Base-by-base conservation (phyloP, 2,329 filamentous ascomycete genomes). In the Tolypocladium nubicola region DNA sequence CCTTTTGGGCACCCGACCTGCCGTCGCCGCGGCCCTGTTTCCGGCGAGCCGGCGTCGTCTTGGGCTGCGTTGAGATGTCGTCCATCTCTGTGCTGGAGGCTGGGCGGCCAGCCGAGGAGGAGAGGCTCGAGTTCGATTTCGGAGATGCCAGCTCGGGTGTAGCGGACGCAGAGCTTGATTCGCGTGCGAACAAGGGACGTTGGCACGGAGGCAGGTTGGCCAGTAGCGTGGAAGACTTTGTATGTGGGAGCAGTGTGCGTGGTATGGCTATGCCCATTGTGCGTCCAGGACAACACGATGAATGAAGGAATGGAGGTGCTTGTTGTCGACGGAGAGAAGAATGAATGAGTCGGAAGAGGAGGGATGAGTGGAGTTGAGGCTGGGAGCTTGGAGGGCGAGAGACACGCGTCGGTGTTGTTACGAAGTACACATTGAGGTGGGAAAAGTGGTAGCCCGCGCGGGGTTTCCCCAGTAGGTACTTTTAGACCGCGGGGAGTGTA, bases 1-100 rank as follows among this genome's bases (percentile, higher is more conserved):
- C 76, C 68, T 80, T 83, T 59, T 77, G 77, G 13, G 70, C 71
- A 19, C 75, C 70, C 62, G 61, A 64, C 67, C 62, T 75, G 67
- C 61, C 74, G 68, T 66, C 71, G 63, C 66, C 74, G 67, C 66
- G 76, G 71, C 63, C 75, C 66, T 71, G 67, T 55, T 70, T 67
- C 43, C 71, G 72, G 43, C 72, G 72, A 43, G 65, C 66, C 37
- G 73, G 68, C 52, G 71, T 73, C 37, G 66, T 65, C 58, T 68
- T 70, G 54, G 64, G 59, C 58, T 70, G 71, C 58, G 66, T 65
- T 53, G 66, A 61, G 33, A 63, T 63, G 57, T 71, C 69, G 61
- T 68, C 68, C 71, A 74, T 74, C 53, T 54, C 64, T 58, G 58
- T 55, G 30, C 30, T 40, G 39, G 14, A 6, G 19, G n/a, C 26